These are phyloP conservation scores for Verticillium albo-atrum DNA, from an alignment of 2,329 filamentous ascomycete species.

Conservation along the genomic window DNA sequence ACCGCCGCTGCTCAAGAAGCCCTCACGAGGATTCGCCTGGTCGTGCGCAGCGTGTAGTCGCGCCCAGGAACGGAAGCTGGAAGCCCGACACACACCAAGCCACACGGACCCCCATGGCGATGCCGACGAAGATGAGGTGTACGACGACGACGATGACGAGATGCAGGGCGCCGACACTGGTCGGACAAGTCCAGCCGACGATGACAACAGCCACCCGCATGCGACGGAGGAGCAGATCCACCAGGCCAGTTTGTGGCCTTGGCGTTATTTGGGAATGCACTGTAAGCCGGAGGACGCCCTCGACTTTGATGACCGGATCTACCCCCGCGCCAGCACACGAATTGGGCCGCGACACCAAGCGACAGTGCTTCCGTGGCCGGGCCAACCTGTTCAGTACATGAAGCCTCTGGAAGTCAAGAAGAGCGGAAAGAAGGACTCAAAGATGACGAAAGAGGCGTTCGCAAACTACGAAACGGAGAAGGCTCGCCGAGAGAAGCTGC, in stretches of 20 bases:
- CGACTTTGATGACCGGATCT: slow-evolving; percentile 96
- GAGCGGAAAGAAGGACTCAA: slow-evolving; percentile 72
- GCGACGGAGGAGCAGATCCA: slow-evolving; percentile 84
- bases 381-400: slow-evolving; percentile 81
- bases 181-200: slow-evolving; percentile 59
- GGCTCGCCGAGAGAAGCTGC: slow-evolving; percentile 71
- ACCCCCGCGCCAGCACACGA: slow-evolving; percentile 89
- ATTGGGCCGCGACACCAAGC: slow-evolving; percentile 91
- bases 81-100: slow-evolving; percentile 81
- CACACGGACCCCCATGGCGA: slow-evolving; percentile 65
- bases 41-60: slow-evolving; percentile 94
- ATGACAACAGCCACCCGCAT: slow-evolving; percentile 49
- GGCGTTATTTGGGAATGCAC: slow-evolving; percentile 91
- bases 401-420: slow-evolving; percentile 85
- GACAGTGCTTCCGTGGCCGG: slow-evolving; percentile 78
- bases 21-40: slow-evolving; percentile 96
- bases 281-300: slow-evolving; percentile 92
- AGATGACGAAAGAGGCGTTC: slow-evolving; percentile 73
- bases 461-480: slow-evolving; percentile 81
- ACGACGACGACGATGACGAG: slow-evolving; percentile 70
- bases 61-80: slow-evolving; percentile 88
- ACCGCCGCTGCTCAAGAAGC: slow-evolving; percentile 89
- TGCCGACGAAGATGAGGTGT: slow-evolving; percentile 57
- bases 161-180: slow-evolving; percentile 51
- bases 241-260: slow-evolving; percentile 92